Evolutionary conservation across 345 rosid genomes (phyloP).

Genomic region (Murraya koenigii): DNA sequence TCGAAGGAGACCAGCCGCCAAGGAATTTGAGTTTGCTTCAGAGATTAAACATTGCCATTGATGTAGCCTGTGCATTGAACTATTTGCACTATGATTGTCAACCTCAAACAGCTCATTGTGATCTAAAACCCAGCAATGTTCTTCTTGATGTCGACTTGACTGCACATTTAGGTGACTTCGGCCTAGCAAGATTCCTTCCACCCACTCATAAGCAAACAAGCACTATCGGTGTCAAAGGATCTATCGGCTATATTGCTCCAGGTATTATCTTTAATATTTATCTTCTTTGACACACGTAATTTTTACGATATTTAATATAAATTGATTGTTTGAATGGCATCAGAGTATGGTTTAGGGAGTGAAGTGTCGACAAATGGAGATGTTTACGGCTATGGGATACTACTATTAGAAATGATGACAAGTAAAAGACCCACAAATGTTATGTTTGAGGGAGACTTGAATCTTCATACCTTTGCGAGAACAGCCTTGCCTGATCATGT

Average conservation of each 20-base stretch:
- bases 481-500: neutral
- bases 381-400: neutral
- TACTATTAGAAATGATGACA: neutral
- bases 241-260: neutral
- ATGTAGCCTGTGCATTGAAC: neutral
- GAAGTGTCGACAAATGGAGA: neutral
- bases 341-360: neutral
- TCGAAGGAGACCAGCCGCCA: no score
- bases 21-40: neutral
- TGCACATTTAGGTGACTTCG: neutral
- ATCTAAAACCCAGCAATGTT: neutral
- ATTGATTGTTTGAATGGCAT: neutral
- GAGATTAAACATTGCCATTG: neutral
- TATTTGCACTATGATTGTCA: neutral
- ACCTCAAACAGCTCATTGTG: neutral
- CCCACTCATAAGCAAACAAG: neutral
- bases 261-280: neutral
- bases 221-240: neutral
- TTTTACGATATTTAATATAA: no score
- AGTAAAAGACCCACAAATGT: neutral
- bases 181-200: neutral
- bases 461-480: neutral
- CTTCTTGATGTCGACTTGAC: neutral
- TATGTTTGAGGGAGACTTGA: no score
- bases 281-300: no score